Evolutionary conservation across 768 basidiomycete species (phyloP), one percentile per base, ranked within the genome.

Genomic region (Pleurotus platypus): DNA sequence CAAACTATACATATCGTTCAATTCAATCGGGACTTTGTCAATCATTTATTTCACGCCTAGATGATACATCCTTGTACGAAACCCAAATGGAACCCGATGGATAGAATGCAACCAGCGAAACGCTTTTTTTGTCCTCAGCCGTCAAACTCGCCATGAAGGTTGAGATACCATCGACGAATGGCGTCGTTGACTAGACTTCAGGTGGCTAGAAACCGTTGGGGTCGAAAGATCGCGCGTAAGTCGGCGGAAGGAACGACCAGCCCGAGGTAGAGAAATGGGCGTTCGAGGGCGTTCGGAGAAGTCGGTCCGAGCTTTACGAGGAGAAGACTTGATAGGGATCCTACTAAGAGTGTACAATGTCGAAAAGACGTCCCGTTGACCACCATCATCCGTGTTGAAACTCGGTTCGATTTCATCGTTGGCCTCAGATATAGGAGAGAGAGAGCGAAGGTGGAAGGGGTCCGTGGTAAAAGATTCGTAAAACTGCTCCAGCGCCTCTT

Each of bases 161-260:
- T 54, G 51, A 20, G 51, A 54, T 13, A 39, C 39, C 1, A 22
- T 54, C 35, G 39, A 37, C 4, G 51, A 24, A 26, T 39, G 51
- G 26, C 37, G 51, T 26, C 51, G 51, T 18, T 51, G 35, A 11
- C 15, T 54, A 54, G 38, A 35, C 24, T 54, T 54, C 1, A 39
- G 51, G n/a, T 42, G 39, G 39, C 51, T 54, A 15, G 51, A 54
- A 11, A 40, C 18, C 16, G 51, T 54, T 26, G 51, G 51, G 12
- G 51, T 42, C 9, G 51, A 54, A 20, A 54, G 51, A 42, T 54
- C 51, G 15, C 51, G 51, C 3, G 38, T 54, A 22, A 54, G 39
- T 24, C 51, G 6, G 2, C 51, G 15, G 39, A 42, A 24, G 4
- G 49, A 51, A 15, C 51, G 51, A 4, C n/a, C 49, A 37, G 49